These are phyloP conservation scores for Citrullus mucosospermus DNA, from an alignment of 306 rosid species.

Conservation along the genomic window DNA sequence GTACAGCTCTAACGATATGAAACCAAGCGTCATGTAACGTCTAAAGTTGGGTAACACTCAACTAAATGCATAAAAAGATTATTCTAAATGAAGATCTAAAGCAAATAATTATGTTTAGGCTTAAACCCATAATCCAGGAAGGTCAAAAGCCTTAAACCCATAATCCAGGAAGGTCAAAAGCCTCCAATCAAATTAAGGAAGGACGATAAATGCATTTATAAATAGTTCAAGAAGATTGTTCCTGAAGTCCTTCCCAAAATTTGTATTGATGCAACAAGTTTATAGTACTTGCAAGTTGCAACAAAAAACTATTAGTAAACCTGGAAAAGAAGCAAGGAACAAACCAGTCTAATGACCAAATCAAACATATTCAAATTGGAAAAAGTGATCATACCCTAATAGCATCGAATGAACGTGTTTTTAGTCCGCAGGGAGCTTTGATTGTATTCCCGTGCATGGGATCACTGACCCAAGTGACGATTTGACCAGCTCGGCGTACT, in stretches of 20 bases:
- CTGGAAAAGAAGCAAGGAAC: neutral
- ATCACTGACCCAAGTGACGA: conserved; percentile 33
- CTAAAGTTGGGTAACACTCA: neutral
- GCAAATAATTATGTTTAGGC: neutral
- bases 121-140: neutral
- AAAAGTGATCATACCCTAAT: conserved; percentile 21
- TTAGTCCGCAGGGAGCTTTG: conserved; percentile 34
- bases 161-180: neutral
- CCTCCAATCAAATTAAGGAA: neutral
- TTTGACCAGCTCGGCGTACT: conserved; percentile 25
- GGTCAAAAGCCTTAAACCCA: neutral
- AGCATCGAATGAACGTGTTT: conserved; percentile 29
- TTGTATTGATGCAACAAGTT: neutral
- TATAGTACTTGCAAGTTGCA: neutral
- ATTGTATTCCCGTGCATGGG: conserved; percentile 36
- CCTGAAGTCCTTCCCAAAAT: neutral
- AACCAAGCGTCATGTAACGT: neutral
- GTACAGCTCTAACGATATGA: neutral
- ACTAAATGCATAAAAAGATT: neutral
- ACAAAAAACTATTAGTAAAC: neutral
- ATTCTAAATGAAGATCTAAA: neutral
- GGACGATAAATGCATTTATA: neutral
- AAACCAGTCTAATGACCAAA: neutral
- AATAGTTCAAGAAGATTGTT: neutral
- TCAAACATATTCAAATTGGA: neutral